Evolutionary conservation across 768 basidiomycete species (phyloP).

Genomic region (Lenzites betulinus): DNA sequence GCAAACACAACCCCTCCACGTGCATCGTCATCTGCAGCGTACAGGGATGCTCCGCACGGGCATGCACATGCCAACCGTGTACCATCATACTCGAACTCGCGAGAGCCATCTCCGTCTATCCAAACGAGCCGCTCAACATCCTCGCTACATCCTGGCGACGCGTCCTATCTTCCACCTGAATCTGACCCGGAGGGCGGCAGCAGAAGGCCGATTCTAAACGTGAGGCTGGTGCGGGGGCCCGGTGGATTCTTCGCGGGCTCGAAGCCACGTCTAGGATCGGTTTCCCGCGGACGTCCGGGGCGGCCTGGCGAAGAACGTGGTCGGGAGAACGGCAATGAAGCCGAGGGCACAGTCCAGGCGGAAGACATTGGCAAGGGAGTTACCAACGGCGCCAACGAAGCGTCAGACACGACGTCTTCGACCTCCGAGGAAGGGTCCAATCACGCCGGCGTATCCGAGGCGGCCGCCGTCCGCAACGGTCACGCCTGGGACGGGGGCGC

Average conservation of each 20-base stretch:
- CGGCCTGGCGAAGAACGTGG: conserved; percentile 19
- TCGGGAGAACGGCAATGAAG: conserved; percentile 8
- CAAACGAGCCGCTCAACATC: conserved; percentile 34
- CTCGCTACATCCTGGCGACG: conserved; percentile 35
- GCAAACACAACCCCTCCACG: conserved; percentile 24
- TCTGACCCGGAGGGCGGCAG: conserved; percentile 24
- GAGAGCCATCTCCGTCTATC: conserved; percentile 33
- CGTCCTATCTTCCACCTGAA: conserved; percentile 33
- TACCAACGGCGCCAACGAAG: background rate
- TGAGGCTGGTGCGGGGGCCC: conserved; percentile 30
- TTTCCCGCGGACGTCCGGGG: conserved; percentile 24
- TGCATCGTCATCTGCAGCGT: conserved; percentile 22
- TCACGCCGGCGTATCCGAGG: background rate
- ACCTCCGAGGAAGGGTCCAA: background rate
- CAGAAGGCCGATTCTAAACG: conserved; percentile 31
- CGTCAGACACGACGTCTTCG: background rate
- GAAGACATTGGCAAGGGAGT: conserved; percentile 1
- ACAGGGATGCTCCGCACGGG: conserved; percentile 15
- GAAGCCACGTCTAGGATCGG: conserved; percentile 10
- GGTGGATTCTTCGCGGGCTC: conserved; percentile 24
- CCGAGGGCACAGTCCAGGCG: background rate
- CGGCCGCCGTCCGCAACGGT: background rate
- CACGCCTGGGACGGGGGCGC: background rate
- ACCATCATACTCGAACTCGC: conserved; percentile 27
- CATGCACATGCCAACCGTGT: conserved; percentile 9